Percentiles rank a stretch among this genome's conserved stretches.
Evolutionary conservation across 192 early-diverging fungal species (phyloP).

Genomic region (Phlyctochytrium planicorne): DNA sequence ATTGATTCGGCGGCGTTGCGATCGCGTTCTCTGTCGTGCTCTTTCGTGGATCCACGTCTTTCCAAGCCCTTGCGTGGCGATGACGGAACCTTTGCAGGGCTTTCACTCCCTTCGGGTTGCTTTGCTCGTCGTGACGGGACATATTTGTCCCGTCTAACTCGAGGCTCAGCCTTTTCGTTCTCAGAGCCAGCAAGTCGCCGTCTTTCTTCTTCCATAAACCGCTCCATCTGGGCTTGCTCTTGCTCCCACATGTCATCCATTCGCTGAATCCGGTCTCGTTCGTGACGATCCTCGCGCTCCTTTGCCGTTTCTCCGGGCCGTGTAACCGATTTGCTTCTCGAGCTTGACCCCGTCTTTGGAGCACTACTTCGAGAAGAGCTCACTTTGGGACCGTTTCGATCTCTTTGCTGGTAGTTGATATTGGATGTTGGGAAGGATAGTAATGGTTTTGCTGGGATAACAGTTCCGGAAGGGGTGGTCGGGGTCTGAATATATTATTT

Average conservation of each 20-base stretch:
- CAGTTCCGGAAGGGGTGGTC: too few species aligned
- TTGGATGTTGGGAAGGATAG: not conserved
- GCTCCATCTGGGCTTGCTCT: conserved; percentile 4
- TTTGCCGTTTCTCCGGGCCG: not conserved
- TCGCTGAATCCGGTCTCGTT: not conserved
- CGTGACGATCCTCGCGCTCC: not conserved
- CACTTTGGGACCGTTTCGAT: not conserved
- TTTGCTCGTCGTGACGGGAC: too few species aligned
- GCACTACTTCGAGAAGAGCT: not conserved
- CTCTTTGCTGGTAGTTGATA: not conserved
- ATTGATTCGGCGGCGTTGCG: too few species aligned
- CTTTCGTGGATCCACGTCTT: not conserved
- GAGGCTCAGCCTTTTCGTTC: too few species aligned
- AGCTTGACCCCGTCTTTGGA: too few species aligned
- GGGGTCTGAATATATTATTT: too few species aligned
- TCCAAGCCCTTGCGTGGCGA: not conserved
- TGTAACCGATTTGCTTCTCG: too few species aligned
- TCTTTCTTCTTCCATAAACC: not conserved
- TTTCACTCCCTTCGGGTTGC: too few species aligned
- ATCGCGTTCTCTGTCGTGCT: not conserved
- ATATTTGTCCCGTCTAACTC: too few species aligned
- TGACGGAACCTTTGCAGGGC: too few species aligned
- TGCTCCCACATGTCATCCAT: conserved; percentile 8
- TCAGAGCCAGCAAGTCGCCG: not conserved
- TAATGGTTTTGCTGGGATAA: not conserved